These are phyloP conservation scores for Solanum commersonii DNA, from an alignment of 257 asterid genomes.

Conservation along the genomic window DNA sequence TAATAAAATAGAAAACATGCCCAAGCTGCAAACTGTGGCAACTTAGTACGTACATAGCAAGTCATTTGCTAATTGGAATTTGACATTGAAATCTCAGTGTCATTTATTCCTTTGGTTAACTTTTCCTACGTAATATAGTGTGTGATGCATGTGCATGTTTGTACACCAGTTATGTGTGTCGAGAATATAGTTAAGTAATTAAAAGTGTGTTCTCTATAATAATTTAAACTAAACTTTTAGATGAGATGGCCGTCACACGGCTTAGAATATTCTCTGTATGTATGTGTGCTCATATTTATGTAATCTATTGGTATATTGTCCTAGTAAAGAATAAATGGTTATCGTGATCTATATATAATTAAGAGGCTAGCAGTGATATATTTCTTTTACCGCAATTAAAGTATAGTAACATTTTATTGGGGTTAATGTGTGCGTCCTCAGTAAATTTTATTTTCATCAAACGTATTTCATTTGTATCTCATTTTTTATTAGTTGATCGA, in stretches of 20 bases:
- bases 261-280: no score
- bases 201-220: not conserved
- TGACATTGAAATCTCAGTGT: not conserved
- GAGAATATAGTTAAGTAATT: not conserved
- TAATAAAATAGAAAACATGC: not conserved
- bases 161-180: not conserved
- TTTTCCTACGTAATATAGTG: not conserved
- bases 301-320: not conserved
- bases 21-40: slow-evolving; percentile 2
- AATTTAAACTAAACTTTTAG: not conserved
- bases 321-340: not conserved
- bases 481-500: not conserved
- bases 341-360: not conserved
- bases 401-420: not conserved
- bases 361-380: not conserved
- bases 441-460: not conserved
- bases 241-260: not conserved
- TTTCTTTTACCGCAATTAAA: not conserved
- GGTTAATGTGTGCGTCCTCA: not conserved
- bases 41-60: not conserved
- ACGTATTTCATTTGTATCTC: not conserved
- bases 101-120: not conserved
- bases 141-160: not conserved
- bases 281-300: not conserved
- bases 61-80: not conserved